phyloP scores from a whole-genome alignment of 1,284 basidiomycete species.

The Microbotryum saponariae region DNA sequence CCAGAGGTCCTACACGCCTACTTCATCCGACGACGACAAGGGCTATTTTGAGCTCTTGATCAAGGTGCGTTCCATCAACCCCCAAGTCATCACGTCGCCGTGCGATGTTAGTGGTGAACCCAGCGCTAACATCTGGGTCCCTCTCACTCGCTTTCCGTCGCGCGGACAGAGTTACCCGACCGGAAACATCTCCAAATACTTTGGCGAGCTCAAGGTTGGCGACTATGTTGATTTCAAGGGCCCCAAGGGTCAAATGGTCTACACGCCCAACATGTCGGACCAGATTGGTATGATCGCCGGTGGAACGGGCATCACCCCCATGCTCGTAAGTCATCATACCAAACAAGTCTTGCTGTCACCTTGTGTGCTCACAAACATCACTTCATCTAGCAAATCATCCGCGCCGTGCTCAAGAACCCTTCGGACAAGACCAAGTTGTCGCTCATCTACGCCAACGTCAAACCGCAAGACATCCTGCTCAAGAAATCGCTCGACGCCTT shows the following conservation, averaged over 20 bases:
- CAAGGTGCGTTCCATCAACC: slow-evolving; percentile 55
- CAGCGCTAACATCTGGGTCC: background rate
- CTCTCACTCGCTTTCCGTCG: slow-evolving; percentile 1
- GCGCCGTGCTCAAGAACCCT: slow-evolving; percentile 77
- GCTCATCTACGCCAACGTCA: slow-evolving; percentile 94
- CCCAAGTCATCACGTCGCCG: background rate
- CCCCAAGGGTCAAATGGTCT: slow-evolving; percentile 74
- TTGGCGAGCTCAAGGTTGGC: slow-evolving; percentile 71
- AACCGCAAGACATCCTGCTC: slow-evolving; percentile 52
- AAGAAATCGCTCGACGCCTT: slow-evolving; percentile 78
- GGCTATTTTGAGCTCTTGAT: slow-evolving; percentile 94
- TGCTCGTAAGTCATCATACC: slow-evolving; percentile 50
- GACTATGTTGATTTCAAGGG: slow-evolving; percentile 84
- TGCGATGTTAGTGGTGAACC: background rate
- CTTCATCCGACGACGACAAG: slow-evolving; percentile 80
- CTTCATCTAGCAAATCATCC: slow-evolving; percentile 65
- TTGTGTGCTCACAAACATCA: background rate
- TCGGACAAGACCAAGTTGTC: slow-evolving; percentile 75
- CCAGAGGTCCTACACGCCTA: slow-evolving; percentile 88
- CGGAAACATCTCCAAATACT: slow-evolving; percentile 87
- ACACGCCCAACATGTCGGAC: slow-evolving; percentile 54
- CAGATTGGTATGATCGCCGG: slow-evolving; percentile 95
- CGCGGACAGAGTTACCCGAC: slow-evolving; percentile 74
- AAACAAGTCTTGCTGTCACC: too few relatives aligned
- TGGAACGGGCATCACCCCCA: slow-evolving; percentile 87